A percentile compares a stretch with the other conserved stretches of the same genome.
These are phyloP conservation scores for Albizia julibrissin DNA, from an alignment of 306 rosid species.

Conservation along the genomic window DNA sequence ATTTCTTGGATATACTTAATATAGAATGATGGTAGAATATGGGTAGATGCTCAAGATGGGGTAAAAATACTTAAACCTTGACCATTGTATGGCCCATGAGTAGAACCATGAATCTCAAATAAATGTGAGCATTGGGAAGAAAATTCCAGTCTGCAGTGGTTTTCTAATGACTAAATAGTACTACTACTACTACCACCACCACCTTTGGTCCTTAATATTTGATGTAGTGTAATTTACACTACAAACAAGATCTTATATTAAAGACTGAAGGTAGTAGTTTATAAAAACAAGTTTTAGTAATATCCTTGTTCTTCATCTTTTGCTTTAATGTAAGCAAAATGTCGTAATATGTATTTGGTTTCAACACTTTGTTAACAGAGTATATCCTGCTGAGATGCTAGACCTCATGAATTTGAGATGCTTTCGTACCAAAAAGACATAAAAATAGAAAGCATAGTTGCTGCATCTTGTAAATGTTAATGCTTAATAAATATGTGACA, in stretches of 20 bases:
- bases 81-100: neutral
- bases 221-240: too few species aligned
- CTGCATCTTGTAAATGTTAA: neutral
- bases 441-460: neutral
- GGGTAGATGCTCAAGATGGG: neutral
- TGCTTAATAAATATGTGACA: neutral
- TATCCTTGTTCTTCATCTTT: neutral
- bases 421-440: neutral
- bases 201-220: too few species aligned
- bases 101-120: neutral
- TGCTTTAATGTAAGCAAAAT: neutral
- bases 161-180: neutral
- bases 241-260: too few species aligned
- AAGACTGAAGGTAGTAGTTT: neutral
- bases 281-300: neutral
- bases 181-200: too few species aligned
- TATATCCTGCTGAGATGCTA: constrained; percentile 7
- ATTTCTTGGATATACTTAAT: neutral
- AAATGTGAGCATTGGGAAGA: neutral
- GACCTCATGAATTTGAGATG: constrained; percentile 11
- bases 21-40: neutral
- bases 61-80: neutral
- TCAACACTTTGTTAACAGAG: neutral
- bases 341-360: neutral
- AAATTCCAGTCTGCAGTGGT: neutral